Evolutionary conservation across 2,329 filamentous ascomycete genomes (phyloP), one percentile per base, ranked within the genome.

Genomic region (Chrysoporthe austroafricana): DNA sequence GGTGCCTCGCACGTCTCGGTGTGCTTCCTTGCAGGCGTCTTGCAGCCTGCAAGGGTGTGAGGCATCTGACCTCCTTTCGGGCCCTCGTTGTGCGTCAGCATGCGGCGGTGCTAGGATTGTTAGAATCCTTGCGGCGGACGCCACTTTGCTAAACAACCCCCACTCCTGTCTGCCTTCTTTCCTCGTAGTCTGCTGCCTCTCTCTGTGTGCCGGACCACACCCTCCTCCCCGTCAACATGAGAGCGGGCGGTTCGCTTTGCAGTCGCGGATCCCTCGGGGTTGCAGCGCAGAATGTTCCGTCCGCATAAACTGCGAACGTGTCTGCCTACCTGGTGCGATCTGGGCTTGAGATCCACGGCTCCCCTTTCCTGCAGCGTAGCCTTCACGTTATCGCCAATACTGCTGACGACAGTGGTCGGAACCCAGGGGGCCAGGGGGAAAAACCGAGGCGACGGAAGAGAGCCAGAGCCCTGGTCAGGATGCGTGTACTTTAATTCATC

Each of bases 251-350:
- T 57, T 39, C 16, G 54, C 32, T 57, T 16, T 36, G 56, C 13
- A 42, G 62, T 65, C 62, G 62, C 62, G 66, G 62, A 65, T 65
- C 62, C 42, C 62, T 64, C 66, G 66, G 66, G 66, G 66, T 67
- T 67, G 66, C 66, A 67, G 63, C 50, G 66, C 66, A 64, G 54
- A 21, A n/a, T 57, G 54, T 54, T 26, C 32, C 39, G 54, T 67
- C 62, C 54, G 61, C 64, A 56, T 66, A 46, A 54, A 54, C 52
- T 65, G 57, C 66, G 66, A 65, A 60, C 66, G 13, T 50, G 48
- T 63, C 21, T 54, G 50, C 50, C 32, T 26, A 54, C 50, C 26
- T 34, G 21, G 16, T 54, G 26, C 11, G 50, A 32, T 32, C 50
- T 54, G 4, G 26, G 32, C 50, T 54, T 32, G 50, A 54, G 26